Conservation (phyloP, 306 rosid genomes). For the Styphnolobium japonicum region DNA sequence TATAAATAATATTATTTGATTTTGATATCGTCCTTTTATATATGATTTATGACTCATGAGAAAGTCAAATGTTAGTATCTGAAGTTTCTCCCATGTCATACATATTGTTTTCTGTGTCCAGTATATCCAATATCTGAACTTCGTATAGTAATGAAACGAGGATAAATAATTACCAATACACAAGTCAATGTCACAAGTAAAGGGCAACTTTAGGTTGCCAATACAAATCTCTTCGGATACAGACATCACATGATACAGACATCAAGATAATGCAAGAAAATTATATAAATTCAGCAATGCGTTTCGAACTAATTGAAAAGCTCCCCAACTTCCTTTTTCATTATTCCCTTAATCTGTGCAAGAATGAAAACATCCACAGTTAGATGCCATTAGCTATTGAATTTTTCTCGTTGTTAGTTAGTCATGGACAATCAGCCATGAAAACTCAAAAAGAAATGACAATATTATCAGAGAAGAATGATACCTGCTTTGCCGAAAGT, state of each 20-base stretch:
- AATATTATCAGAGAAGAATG: background rate
- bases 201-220: conserved; percentile 48
- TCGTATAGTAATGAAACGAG: background rate
- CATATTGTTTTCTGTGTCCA: background rate
- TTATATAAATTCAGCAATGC: background rate
- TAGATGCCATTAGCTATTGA: background rate
- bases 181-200: background rate
- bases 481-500: conserved; percentile 80
- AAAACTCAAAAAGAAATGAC: background rate
- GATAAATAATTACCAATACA: background rate
- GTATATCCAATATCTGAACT: background rate
- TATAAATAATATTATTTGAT: background rate
- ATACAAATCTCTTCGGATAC: background rate
- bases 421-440: background rate
- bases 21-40: too few species aligned
- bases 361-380: background rate
- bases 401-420: background rate
- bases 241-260: background rate
- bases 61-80: too few species aligned
- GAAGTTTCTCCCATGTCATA: background rate
- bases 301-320: conserved; percentile 42
- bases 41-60: too few species aligned
- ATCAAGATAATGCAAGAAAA: background rate
- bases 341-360: conserved; percentile 53
- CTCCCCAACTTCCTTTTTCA: conserved; percentile 58